phyloP scores from a whole-genome alignment of 2,329 filamentous ascomycete genomes.

The Aspergillus quadrilineatus region DNA sequence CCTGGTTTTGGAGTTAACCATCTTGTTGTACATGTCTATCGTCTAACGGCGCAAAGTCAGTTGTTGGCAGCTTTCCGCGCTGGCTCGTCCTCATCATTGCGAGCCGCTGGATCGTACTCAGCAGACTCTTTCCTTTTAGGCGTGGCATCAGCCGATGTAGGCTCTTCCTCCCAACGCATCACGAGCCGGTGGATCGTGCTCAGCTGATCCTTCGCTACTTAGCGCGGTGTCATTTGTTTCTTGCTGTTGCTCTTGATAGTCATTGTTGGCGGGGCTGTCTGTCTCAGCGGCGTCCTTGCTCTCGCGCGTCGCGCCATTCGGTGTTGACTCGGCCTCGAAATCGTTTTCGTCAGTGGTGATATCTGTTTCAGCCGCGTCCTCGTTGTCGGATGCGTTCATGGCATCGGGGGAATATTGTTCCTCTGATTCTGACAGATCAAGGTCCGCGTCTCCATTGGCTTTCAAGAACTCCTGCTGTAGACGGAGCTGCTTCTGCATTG shows the following conservation, averaged over 20 bases:
- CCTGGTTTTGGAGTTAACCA: too few relatives aligned
- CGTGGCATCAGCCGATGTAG: not conserved
- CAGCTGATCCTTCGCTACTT: not conserved
- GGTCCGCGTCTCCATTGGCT: slow-evolving; percentile 15
- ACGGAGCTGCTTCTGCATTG: slow-evolving; percentile 36
- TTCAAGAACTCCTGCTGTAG: slow-evolving; percentile 29
- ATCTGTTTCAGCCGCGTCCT: slow-evolving; percentile 5
- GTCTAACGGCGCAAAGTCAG: not conserved
- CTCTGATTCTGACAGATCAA: slow-evolving; percentile 10
- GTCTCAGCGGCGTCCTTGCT: not conserved
- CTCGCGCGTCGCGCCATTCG: not conserved
- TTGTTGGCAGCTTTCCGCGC: not conserved
- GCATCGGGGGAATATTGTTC: slow-evolving; percentile 15
- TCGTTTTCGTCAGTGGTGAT: not conserved
- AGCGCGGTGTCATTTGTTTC: not conserved
- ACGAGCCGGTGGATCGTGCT: not conserved
- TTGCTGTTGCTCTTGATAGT: not conserved
- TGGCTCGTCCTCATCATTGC: not conserved
- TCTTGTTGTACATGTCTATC: not conserved
- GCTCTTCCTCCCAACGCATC: not conserved
- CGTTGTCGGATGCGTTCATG: slow-evolving; percentile 20
- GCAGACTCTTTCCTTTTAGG: not conserved
- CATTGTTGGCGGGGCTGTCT: not conserved
- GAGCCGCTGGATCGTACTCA: not conserved
- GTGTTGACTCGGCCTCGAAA: not conserved